phyloP scores from a whole-genome alignment of 495 filamentous ascomycete species.

The Xylaria sp. region DNA sequence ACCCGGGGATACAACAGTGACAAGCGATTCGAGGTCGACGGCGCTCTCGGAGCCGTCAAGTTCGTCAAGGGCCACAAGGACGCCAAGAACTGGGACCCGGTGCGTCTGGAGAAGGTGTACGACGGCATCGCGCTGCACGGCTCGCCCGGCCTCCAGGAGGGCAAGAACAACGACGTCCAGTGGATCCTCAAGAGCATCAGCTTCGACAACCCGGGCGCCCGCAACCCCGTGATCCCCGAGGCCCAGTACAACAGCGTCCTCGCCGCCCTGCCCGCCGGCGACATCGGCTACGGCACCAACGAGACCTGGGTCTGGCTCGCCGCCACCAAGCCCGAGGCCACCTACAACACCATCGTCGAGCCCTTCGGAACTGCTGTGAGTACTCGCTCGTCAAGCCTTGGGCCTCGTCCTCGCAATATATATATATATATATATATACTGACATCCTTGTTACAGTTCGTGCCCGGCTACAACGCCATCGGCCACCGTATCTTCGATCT shows the following conservation, averaged over 20 bases:
- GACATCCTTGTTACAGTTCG: conserved; percentile 30
- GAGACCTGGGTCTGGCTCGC: conserved; percentile 29
- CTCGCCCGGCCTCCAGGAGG: conserved; percentile 23
- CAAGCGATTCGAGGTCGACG: conserved; percentile 59
- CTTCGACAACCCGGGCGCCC: conserved; percentile 28
- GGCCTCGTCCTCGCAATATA: not conserved
- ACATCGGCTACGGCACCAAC: conserved; percentile 19
- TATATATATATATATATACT: too few relatives aligned
- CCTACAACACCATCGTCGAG: conserved; percentile 28
- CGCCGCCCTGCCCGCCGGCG: conserved; percentile 24
- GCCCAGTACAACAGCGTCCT: conserved; percentile 29
- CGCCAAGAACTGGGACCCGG: conserved; percentile 29
- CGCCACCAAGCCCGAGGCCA: conserved; percentile 28
- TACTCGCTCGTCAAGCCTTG: not conserved
- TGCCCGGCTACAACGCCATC: conserved; percentile 36
- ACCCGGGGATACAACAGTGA: conserved; percentile 33
- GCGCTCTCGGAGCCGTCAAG: conserved; percentile 84
- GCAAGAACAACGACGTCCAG: conserved; percentile 35
- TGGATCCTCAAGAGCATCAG: conserved; percentile 29
- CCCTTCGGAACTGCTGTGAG: conserved; percentile 25
- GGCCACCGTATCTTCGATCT: conserved; percentile 36
- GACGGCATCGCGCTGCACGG: conserved; percentile 37
- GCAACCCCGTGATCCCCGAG: conserved; percentile 19
- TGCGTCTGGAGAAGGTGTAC: conserved; percentile 34
- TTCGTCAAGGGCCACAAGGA: conserved; percentile 55